Percentiles rank a stretch among this genome's conserved stretches.
These are phyloP conservation scores for Daldinia vernicosa DNA, from an alignment of 495 filamentous ascomycete genomes.

Conservation along the genomic window DNA sequence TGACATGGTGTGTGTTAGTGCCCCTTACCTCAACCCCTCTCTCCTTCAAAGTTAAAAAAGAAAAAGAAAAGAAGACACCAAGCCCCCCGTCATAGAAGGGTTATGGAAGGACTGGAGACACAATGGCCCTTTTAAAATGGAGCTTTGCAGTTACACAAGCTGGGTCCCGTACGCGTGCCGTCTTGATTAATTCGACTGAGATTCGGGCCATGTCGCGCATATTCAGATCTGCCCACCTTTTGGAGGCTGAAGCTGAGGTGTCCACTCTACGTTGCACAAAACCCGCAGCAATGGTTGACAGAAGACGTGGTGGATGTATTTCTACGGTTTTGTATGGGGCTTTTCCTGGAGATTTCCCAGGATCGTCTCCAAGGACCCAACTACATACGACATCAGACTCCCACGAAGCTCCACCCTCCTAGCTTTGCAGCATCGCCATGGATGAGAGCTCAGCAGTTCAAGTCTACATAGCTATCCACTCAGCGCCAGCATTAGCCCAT, in stretches of 20 bases:
- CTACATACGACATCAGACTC: conserved; percentile 40
- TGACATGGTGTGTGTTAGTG: conserved; percentile 4
- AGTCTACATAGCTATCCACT: conserved; percentile 28
- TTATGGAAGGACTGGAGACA: conserved; percentile 44
- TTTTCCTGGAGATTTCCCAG: conserved; percentile 33
- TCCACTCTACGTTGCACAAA: conserved; percentile 46
- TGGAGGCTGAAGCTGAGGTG: conserved; percentile 47
- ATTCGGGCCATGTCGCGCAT: conserved; percentile 45
- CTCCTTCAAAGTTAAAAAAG: neutral
- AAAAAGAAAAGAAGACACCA: neutral
- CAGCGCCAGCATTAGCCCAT: conserved; percentile 38
- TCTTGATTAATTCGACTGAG: conserved; percentile 44
- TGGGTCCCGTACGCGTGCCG: conserved; percentile 42
- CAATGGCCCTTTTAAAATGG: conserved; percentile 41
- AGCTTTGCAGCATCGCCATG: conserved; percentile 27
- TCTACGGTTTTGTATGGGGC: conserved; percentile 34
- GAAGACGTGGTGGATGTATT: conserved; percentile 39
- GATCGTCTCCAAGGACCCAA: conserved; percentile 37
- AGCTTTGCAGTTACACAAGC: conserved; percentile 45
- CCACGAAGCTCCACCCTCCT: conserved; percentile 37
- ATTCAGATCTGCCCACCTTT: conserved; percentile 46
- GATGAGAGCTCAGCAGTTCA: conserved; percentile 16
- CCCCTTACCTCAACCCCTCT: conserved; percentile 13
- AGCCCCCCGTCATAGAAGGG: conserved; percentile 43
- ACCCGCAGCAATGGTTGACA: conserved; percentile 42